Conservation (phyloP, 1,139 yeast species). For the Hansenula sp. region DNA sequence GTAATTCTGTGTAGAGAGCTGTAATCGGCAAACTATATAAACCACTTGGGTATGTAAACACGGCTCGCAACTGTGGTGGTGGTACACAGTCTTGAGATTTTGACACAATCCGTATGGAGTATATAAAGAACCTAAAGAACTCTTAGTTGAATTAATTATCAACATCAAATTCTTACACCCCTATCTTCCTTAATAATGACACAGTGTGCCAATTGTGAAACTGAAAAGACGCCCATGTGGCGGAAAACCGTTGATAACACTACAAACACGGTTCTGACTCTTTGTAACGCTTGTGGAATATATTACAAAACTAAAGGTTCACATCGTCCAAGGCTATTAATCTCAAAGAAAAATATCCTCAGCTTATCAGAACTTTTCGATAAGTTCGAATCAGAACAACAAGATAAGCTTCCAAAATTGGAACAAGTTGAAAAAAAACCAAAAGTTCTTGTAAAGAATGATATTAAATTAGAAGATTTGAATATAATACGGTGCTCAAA, state of each 20-base stretch:
- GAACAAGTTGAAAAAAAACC: not conserved
- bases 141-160: no score
- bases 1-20: not conserved
- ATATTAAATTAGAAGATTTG: slow-evolving; percentile 5
- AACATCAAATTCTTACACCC: no score
- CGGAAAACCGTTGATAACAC: slow-evolving; percentile 65
- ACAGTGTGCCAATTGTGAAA: slow-evolving; percentile 66
- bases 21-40: no score
- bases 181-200: no score
- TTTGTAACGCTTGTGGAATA: slow-evolving; percentile 86
- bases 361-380: slow-evolving; percentile 15
- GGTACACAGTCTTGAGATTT: no score
- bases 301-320: slow-evolving; percentile 72
- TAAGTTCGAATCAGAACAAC: slow-evolving; percentile 1
- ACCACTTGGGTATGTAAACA: no score
- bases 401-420: not conserved
- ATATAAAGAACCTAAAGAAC: no score
- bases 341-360: slow-evolving; percentile 17
- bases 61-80: not conserved
- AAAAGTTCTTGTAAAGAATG: slow-evolving; percentile 1
- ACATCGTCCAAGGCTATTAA: slow-evolving; percentile 73
- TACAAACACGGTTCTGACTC: slow-evolving; percentile 52
- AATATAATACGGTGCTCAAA: slow-evolving; percentile 11
- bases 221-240: slow-evolving; percentile 85
- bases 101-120: no score